Conservation (phyloP, 225 moss, liverwort and hornwort genomes). For the Anthoceros angustus region DNA sequence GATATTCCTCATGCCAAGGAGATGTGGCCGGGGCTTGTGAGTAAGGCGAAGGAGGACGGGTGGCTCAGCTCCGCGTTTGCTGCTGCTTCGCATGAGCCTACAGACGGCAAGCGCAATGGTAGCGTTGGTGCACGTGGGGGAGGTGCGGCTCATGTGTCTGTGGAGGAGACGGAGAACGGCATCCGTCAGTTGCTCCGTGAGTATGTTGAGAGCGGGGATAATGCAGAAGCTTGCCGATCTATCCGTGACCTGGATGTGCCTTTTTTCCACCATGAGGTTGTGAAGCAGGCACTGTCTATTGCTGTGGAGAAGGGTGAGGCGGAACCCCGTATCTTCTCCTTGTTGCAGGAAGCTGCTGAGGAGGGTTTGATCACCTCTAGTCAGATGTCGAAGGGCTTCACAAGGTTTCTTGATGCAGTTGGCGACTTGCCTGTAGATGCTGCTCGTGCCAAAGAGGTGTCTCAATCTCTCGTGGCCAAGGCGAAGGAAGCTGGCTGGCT, state of each 20-base stretch:
- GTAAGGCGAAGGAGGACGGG: slow-evolving; percentile 57
- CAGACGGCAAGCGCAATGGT: too few relatives aligned
- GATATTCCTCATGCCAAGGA: slow-evolving; percentile 81
- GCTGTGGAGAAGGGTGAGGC: slow-evolving; percentile 86
- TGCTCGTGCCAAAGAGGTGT: slow-evolving; percentile 65
- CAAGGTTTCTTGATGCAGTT: slow-evolving; percentile 62
- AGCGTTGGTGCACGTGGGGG: slow-evolving; percentile 66
- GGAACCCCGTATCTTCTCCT: slow-evolving; percentile 41
- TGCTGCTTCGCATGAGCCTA: too few relatives aligned
- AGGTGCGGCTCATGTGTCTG: slow-evolving; percentile 81
- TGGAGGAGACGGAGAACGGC: slow-evolving; percentile 74
- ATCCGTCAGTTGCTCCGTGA: slow-evolving; percentile 72
- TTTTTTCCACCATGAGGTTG: slow-evolving; percentile 92
- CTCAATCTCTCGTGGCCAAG: slow-evolving; percentile 44
- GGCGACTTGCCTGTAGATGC: slow-evolving; percentile 83
- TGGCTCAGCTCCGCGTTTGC: slow-evolving; percentile 48
- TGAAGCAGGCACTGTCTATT: slow-evolving; percentile 77
- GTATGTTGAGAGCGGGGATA: slow-evolving; percentile 83
- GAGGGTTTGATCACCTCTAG: slow-evolving; percentile 92
- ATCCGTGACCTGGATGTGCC: slow-evolving; percentile 91
- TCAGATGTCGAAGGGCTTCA: slow-evolving; percentile 94
- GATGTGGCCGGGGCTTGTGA: slow-evolving; percentile 43
- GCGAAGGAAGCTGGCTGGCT: slow-evolving; percentile 81
- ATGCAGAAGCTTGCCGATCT: slow-evolving; percentile 73
- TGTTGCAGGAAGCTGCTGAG: slow-evolving; percentile 76